phyloP scores from a whole-genome alignment of 2,329 filamentous ascomycete genomes.

The Penicillium decumbens region DNA sequence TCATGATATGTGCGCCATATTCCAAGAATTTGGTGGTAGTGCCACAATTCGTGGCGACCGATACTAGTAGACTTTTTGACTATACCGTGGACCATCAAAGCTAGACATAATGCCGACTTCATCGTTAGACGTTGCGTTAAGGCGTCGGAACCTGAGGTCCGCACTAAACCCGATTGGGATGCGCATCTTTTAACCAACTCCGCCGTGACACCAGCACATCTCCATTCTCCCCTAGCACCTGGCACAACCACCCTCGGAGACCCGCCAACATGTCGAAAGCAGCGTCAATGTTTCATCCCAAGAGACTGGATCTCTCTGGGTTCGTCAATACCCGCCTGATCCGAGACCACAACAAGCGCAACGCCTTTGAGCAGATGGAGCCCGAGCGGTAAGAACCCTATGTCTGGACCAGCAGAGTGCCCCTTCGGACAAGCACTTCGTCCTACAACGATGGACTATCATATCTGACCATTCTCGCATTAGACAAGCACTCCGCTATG shows the following conservation, averaged over 20 bases:
- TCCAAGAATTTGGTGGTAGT: background rate
- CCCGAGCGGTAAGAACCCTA: conserved; percentile 67
- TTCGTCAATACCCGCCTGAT: conserved; percentile 82
- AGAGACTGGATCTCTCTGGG: conserved; percentile 83
- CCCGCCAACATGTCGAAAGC: conserved; percentile 22
- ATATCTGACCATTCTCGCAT: conserved; percentile 1
- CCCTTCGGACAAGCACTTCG: background rate
- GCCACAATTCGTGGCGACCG: background rate
- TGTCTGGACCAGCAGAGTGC: background rate
- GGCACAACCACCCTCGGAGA: conserved; percentile 1
- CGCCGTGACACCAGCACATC: conserved; percentile 17
- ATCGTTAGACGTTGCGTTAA: background rate
- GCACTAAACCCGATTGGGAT: conserved; percentile 27
- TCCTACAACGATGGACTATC: background rate
- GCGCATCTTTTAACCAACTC: conserved; percentile 23
- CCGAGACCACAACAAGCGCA: conserved; percentile 94
- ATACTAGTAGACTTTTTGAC: background rate
- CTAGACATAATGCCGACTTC: background rate
- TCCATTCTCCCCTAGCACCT: conserved; percentile 10
- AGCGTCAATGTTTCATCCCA: conserved; percentile 76
- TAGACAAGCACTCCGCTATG: conserved; percentile 88
- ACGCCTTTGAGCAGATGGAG: conserved; percentile 82
- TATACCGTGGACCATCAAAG: background rate
- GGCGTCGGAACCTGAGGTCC: conserved; percentile 6
- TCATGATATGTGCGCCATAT: background rate